Evolutionary conservation across 2,329 filamentous ascomycete genomes (phyloP).

Genomic region (Aotearoamyces nothofagi): DNA sequence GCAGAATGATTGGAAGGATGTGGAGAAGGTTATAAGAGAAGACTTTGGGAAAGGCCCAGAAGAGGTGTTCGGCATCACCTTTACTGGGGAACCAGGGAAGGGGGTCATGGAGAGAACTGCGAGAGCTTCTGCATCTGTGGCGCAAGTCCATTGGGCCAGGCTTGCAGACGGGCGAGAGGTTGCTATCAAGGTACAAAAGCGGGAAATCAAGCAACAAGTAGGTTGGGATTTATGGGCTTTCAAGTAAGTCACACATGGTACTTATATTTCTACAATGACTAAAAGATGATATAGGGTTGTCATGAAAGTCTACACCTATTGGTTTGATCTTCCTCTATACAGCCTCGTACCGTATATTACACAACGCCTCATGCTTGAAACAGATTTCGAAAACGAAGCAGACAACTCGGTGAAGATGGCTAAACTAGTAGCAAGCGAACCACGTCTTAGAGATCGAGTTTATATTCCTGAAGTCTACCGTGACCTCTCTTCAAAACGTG

Average conservation of each 20-base stretch:
- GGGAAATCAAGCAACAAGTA: slow-evolving; percentile 81
- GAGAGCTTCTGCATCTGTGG: slow-evolving; percentile 66
- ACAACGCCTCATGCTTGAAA: slow-evolving; percentile 83
- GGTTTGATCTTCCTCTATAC: slow-evolving; percentile 89
- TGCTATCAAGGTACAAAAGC: slow-evolving; percentile 92
- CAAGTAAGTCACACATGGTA: slow-evolving; percentile 37
- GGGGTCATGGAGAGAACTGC: slow-evolving; percentile 57
- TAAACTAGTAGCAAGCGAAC: slow-evolving; percentile 57
- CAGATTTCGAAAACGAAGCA: slow-evolving; percentile 87
- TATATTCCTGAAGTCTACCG: slow-evolving; percentile 79
- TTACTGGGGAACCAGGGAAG: slow-evolving; percentile 46
- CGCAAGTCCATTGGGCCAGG: slow-evolving; percentile 91
- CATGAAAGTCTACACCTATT: slow-evolving; percentile 65
- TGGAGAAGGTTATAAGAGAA: slow-evolving; percentile 70
- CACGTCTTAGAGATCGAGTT: slow-evolving; percentile 61
- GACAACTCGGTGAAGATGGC: slow-evolving; percentile 79
- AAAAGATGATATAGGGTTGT: slow-evolving; percentile 42
- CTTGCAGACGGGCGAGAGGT: slow-evolving; percentile 79
- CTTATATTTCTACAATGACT: slow-evolving; percentile 6
- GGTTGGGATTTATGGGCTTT: slow-evolving; percentile 94
- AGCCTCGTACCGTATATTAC: slow-evolving; percentile 83
- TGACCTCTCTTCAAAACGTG: slow-evolving; percentile 66
- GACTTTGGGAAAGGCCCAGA: slow-evolving; percentile 81
- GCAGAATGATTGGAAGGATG: slow-evolving; percentile 76
- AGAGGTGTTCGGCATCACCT: slow-evolving; percentile 86